These are phyloP conservation scores for Tylopilus felleus DNA, from an alignment of 768 basidiomycete genomes.

Conservation along the genomic window DNA sequence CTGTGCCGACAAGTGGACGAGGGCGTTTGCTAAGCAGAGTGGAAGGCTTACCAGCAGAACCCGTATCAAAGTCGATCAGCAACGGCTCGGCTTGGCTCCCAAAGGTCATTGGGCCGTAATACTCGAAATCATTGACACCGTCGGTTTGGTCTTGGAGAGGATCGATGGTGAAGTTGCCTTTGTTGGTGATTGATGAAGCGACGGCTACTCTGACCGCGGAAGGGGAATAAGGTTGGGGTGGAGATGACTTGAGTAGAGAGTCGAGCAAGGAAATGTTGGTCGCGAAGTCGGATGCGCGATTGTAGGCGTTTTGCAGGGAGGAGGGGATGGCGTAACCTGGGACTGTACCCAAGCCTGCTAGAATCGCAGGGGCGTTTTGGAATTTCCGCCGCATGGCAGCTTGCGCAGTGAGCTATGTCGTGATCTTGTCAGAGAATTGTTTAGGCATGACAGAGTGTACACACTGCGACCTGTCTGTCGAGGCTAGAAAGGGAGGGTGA, in stretches of 20 bases:
- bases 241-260: background rate
- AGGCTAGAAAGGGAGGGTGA: background rate
- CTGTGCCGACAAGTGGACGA: conserved; percentile 30
- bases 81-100: conserved; percentile 55
- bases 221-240: background rate
- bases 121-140: conserved; percentile 42
- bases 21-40: background rate
- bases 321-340: conserved; percentile 10
- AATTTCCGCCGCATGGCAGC: conserved; percentile 16
- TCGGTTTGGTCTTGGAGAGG: conserved; percentile 40
- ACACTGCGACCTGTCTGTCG: conserved; percentile 8
- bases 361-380: conserved; percentile 13
- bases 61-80: conserved; percentile 64
- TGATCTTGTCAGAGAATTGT: background rate
- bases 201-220: background rate
- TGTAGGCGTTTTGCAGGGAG: conserved; percentile 11
- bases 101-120: conserved; percentile 43
- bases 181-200: background rate
- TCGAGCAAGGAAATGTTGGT: conserved; percentile 7
- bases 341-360: conserved; percentile 6
- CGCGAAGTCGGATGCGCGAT: conserved; percentile 20
- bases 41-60: conserved; percentile 36
- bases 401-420: conserved; percentile 14
- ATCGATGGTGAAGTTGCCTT: conserved; percentile 4
- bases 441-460: background rate